These are phyloP conservation scores for Trametes pubescens DNA, from an alignment of 1,284 basidiomycete genomes.

Conservation along the genomic window DNA sequence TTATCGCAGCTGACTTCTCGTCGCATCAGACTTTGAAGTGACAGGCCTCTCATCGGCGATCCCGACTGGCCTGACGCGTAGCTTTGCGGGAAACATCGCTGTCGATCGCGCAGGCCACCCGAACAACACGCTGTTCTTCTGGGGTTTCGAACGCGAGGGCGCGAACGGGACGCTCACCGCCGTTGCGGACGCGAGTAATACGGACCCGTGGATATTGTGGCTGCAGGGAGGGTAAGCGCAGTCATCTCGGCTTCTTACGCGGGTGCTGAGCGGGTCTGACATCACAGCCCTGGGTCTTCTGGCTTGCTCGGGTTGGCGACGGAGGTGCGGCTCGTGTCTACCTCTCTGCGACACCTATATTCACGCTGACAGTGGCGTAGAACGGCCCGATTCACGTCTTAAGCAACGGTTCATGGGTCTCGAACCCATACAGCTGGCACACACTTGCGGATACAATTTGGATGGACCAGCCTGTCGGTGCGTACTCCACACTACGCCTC, in stretches of 20 bases:
- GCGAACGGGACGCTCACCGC: constrained; percentile 61
- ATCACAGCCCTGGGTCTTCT: neutral
- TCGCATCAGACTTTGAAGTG: constrained; percentile 35
- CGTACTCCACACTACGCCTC: constrained; percentile 5
- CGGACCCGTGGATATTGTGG: constrained; percentile 78
- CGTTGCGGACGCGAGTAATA: constrained; percentile 46
- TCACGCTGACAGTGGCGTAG: constrained; percentile 42
- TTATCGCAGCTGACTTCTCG: neutral
- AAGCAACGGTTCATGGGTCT: constrained; percentile 53
- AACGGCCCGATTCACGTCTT: constrained; percentile 72
- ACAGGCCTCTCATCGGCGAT: constrained; percentile 56
- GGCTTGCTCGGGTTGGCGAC: constrained; percentile 48
- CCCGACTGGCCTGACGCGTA: constrained; percentile 54
- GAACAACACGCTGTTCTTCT: constrained; percentile 77
- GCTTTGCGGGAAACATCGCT: constrained; percentile 73
- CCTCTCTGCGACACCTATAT: neutral
- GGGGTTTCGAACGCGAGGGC: constrained; percentile 58
- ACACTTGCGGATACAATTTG: constrained; percentile 71
- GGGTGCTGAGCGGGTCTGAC: neutral
- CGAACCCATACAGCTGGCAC: constrained; percentile 66
- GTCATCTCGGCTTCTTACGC: neutral
- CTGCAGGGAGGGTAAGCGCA: constrained; percentile 67
- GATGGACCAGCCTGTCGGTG: constrained; percentile 74
- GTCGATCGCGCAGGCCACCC: constrained; percentile 68
- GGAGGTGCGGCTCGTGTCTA: constrained; percentile 28